Evolutionary conservation across 306 rosid genomes (phyloP), one percentile per base, ranked within the genome.

Genomic region (Quercus suber): DNA sequence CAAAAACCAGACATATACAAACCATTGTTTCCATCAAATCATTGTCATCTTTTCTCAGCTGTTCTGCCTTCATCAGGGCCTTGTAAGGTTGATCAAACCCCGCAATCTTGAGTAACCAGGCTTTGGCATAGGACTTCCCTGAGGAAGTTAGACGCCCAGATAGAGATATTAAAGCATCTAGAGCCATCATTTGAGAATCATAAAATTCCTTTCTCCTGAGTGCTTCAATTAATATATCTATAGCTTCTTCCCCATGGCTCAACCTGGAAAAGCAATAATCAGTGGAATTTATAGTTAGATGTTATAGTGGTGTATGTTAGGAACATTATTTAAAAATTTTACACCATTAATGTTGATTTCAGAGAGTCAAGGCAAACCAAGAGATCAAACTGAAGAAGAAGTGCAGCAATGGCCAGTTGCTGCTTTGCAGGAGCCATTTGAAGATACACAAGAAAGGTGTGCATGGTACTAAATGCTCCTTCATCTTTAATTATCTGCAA

Each of bases 351-450:
- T 41, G 35, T 37, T 75, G 35, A 58, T 69, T 73, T 67, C 57
- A 6, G 43, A 73, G 55, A 21, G 17, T 14, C 55, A 81, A 82
- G 80, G 68, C 90, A 80, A 82, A 92, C 99, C 93, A 92, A 83
- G 78, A 92, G 99, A 91, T 94, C 99, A 80, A 94, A 92, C 89
- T 94, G 99, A 81, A 94, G 93, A 79, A 94, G 93, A 82, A 94
- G 99, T 73, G 91, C 85, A 43, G 97, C 93, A 67, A 89, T 79
- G 61, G 90, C 84, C 73, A 87, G 88, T 79, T 88, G 92, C 71
- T 92, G 93, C 73, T 91, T 97, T 87, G 89, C 89, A n/a, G 97
- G 93, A 80, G 99, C 97, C 95, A 86, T 92, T 87, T 91, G 97
- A 81, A 94, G 99, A 86, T 92, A 82, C 49, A 88, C 94, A 43